Base-by-base conservation (phyloP, 441 rosid species). In the Bocquillonia castaneifolia region DNA sequence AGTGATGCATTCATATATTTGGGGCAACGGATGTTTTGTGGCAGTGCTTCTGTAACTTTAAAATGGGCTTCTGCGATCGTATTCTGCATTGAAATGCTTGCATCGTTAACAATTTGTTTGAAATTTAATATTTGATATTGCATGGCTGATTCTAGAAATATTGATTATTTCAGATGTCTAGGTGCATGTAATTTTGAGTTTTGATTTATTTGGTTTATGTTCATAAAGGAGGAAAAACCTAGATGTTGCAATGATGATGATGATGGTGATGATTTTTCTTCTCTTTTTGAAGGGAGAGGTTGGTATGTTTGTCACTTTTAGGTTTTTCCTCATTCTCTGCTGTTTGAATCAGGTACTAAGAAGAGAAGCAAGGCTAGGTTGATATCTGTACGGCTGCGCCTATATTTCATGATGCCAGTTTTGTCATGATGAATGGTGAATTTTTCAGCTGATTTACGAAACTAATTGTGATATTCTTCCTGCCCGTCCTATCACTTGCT, bases 301-400 rank as follows among this genome's bases (percentile, higher is more conserved):
- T n/a, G n/a, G n/a, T n/a, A n/a, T n/a, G n/a, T n/a, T n/a, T n/a
- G n/a, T n/a, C n/a, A n/a, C 12, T 55, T 26, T 29, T 20, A 37
- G 26, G 20, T 44, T 6, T 55, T 56, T 25, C 2, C 45, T 26
- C 5, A 64, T 45, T 28, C 13, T 32, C 23, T n/a, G 10, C 28
- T 29, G 42, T 54, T 51, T 51, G 32, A 23, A 44, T 52, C 79
- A 88, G 93, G 91, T 88, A 15, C 78, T 88, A 48, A 75, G 57
- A 64, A 86, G 91, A 70, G 93, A 86, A 78, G 88, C 91, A 64
- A 81, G 85, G 71, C 54, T 86, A 69, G 91, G 89, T 50, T 84
- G 79, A 83, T n/a, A n/a, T n/a, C n/a, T n/a, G n/a, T n/a, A n/a
- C 61, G 50, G 5, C n/a, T 60, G 28, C 22, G 15, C 34, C 48